Conservation (phyloP, 441 rosid species). For the Bocquillonia castaneifolia region DNA sequence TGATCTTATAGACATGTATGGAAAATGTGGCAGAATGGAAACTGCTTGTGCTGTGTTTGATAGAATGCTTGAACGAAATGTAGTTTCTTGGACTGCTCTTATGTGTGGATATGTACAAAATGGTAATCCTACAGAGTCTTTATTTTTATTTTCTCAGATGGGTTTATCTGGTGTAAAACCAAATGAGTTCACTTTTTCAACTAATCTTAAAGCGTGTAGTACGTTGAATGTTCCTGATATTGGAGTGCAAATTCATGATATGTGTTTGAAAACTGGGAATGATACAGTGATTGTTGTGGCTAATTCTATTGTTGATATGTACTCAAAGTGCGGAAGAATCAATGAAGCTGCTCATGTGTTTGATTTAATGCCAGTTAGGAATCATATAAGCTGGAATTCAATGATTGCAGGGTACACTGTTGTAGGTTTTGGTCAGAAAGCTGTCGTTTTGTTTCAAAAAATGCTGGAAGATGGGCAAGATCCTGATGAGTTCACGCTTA, state of each 20-base stretch:
- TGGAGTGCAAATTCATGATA: constrained; percentile 65
- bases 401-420: constrained; percentile 58
- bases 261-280: constrained; percentile 50
- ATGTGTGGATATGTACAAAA: constrained; percentile 56
- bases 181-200: constrained; percentile 74
- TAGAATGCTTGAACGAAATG: constrained; percentile 68
- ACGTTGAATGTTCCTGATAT: constrained; percentile 33
- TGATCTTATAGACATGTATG: constrained; percentile 60
- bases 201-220: constrained; percentile 63
- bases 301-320: constrained; percentile 72
- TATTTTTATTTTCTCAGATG: constrained; percentile 45
- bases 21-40: constrained; percentile 49
- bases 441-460: constrained; percentile 47
- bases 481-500: constrained; percentile 65
- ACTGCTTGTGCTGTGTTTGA: constrained; percentile 63
- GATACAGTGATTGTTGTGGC: constrained; percentile 56
- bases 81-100: constrained; percentile 88
- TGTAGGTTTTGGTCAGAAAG: constrained; percentile 49
- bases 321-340: constrained; percentile 60
- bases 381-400: constrained; percentile 68
- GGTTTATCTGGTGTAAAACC: constrained; percentile 40
- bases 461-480: constrained; percentile 41
- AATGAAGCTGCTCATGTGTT: constrained; percentile 54
- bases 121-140: constrained; percentile 39
- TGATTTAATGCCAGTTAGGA: constrained; percentile 35